Evolutionary conservation across 495 filamentous ascomycete species (phyloP).

Genomic region (Penicillium ucsense): DNA sequence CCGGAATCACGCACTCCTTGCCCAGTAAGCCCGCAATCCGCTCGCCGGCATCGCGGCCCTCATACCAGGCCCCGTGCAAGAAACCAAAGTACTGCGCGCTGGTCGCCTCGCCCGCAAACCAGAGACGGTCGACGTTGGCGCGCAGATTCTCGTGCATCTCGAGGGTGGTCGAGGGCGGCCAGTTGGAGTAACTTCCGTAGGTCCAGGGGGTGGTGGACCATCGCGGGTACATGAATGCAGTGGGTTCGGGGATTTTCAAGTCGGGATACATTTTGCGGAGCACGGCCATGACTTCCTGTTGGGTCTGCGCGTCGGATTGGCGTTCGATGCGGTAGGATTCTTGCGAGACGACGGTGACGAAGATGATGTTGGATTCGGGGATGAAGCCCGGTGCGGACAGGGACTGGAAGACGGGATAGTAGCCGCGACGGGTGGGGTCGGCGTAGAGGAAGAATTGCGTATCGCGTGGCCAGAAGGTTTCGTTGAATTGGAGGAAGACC

Average conservation of each 20-base stretch:
- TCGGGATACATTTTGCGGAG: slow-evolving; percentile 57
- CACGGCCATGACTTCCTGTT: slow-evolving; percentile 50
- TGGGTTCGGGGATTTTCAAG: slow-evolving; percentile 52
- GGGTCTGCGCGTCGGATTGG: slow-evolving; percentile 52
- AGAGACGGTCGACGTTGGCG: slow-evolving; percentile 55
- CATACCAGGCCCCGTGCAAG: slow-evolving; percentile 58
- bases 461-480: slow-evolving; percentile 59
- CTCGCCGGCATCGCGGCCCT: slow-evolving; percentile 46
- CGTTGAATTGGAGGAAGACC: slow-evolving; percentile 64
- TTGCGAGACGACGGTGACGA: slow-evolving; percentile 55
- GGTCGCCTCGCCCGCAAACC: slow-evolving; percentile 65
- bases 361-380: slow-evolving; percentile 55
- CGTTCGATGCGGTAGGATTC: slow-evolving; percentile 56
- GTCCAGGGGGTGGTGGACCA: slow-evolving; percentile 61
- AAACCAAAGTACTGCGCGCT: slow-evolving; percentile 63
- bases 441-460: slow-evolving; percentile 68
- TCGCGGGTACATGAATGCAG: slow-evolving; percentile 59
- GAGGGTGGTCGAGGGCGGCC: slow-evolving; percentile 55
- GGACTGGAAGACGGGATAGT: slow-evolving; percentile 65
- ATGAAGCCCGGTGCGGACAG: slow-evolving; percentile 50
- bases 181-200: slow-evolving; percentile 64
- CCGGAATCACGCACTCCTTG: slow-evolving; percentile 2
- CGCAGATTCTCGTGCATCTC: slow-evolving; percentile 65
- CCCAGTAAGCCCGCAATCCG: slow-evolving; percentile 34
- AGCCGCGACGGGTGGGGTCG: slow-evolving; percentile 49